Conservation (phyloP, 2,329 filamentous ascomycete species). For the Cadophora sp. region DNA sequence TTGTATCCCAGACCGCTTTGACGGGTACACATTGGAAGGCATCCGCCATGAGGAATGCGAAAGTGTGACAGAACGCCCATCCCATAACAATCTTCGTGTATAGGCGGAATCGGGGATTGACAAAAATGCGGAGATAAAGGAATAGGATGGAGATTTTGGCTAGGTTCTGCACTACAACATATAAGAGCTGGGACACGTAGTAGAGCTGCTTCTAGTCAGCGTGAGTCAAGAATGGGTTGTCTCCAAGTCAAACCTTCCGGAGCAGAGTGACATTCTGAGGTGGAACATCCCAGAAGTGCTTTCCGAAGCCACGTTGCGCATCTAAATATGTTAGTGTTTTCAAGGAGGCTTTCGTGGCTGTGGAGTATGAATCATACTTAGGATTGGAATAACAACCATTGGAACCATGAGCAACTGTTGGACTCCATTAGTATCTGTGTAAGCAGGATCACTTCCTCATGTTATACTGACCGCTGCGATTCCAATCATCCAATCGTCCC, state of each 20-base stretch:
- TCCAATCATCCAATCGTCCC: constrained; percentile 33
- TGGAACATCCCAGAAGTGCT: constrained; percentile 32
- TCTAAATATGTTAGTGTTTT: constrained; percentile 17
- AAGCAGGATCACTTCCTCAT: not conserved
- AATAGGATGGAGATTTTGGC: constrained; percentile 36
- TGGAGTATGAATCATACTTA: constrained; percentile 26
- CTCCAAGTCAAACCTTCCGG: constrained; percentile 29
- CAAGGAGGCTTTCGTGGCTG: not conserved
- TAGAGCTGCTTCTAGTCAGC: constrained; percentile 27
- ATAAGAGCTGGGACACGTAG: constrained; percentile 33
- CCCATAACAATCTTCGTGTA: constrained; percentile 23
- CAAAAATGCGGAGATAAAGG: constrained; percentile 35
- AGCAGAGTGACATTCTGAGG: constrained; percentile 24
- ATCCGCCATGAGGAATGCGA: constrained; percentile 21
- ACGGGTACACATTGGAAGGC: constrained; percentile 32
- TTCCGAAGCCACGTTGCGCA: constrained; percentile 31
- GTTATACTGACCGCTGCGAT: constrained; percentile 26
- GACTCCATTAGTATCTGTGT: not conserved
- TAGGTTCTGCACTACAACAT: constrained; percentile 31
- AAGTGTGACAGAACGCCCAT: constrained; percentile 19
- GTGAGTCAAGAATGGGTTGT: not conserved
- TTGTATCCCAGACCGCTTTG: constrained; percentile 24
- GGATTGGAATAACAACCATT: constrained; percentile 27
- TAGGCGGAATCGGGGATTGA: constrained; percentile 21
- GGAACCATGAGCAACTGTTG: constrained; percentile 31